Evolutionary conservation across 2,329 filamentous ascomycete species (phyloP).

Genomic region (Lithohypha guttulata): DNA sequence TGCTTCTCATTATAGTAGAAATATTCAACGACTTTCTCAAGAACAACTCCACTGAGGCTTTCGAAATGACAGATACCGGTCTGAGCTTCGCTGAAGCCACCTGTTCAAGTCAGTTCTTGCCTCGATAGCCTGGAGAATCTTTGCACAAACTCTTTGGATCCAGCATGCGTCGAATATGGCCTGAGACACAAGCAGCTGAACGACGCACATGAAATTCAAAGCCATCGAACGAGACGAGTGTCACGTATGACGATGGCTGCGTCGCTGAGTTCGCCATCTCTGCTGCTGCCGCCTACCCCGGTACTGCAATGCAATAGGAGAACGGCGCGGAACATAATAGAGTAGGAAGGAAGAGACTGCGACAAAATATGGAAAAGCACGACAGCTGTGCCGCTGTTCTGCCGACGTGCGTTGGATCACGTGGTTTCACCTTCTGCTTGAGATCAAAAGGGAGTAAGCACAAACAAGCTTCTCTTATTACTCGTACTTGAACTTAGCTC

Average conservation of each 20-base stretch:
- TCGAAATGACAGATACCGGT: constrained; percentile 49
- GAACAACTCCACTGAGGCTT: constrained; percentile 51
- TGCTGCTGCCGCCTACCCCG: too few relatives aligned
- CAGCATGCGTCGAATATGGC: constrained; percentile 53
- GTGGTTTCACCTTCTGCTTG: too few relatives aligned
- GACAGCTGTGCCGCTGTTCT: too few relatives aligned
- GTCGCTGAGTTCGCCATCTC: constrained; percentile 1
- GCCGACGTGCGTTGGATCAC: too few relatives aligned
- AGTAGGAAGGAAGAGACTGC: too few relatives aligned
- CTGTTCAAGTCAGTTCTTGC: constrained; percentile 28
- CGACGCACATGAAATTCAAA: constrained; percentile 55
- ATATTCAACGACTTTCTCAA: constrained; percentile 62
- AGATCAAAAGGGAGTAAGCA: too few relatives aligned
- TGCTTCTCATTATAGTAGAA: constrained; percentile 59
- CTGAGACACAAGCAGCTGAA: constrained; percentile 50
- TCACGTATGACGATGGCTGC: constrained; percentile 45
- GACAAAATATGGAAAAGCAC: too few relatives aligned
- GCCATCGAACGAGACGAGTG: constrained; percentile 52
- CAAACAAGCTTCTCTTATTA: too few relatives aligned
- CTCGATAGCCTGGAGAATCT: neutral
- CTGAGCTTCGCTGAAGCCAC: constrained; percentile 50
- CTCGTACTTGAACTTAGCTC: too few relatives aligned
- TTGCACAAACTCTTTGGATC: constrained; percentile 48
- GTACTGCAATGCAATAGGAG: too few relatives aligned
- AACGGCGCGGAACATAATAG: too few relatives aligned